phyloP scores from a whole-genome alignment of 2,329 filamentous ascomycete species.

The Trichoderma koningii region DNA sequence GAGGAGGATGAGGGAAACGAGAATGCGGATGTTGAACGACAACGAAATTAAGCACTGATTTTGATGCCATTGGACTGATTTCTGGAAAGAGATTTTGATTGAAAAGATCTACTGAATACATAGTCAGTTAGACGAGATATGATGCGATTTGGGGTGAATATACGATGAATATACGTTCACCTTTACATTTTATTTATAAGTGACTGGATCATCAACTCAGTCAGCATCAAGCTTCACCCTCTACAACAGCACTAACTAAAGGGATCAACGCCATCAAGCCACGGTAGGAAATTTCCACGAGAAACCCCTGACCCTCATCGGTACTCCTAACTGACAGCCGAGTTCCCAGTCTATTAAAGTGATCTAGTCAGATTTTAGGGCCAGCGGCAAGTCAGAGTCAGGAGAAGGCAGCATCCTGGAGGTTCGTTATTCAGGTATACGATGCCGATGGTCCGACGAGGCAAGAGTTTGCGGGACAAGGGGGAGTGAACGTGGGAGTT shows the following conservation, averaged over 20 bases:
- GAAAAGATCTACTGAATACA: neutral
- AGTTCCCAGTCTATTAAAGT: neutral
- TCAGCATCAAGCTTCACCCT: neutral
- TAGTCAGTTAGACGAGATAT: neutral
- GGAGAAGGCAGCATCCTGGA: neutral
- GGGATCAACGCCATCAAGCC: neutral
- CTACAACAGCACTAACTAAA: no score
- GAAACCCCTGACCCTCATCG: no score
- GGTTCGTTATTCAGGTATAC: neutral
- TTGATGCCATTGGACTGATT: neutral
- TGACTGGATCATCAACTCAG: neutral
- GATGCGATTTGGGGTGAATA: no score
- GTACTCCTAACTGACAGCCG: no score
- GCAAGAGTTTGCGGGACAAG: constrained; percentile 15
- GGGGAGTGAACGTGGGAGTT: neutral
- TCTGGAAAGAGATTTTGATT: neutral
- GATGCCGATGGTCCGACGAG: neutral
- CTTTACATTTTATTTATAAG: no score
- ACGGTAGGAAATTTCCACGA: neutral
- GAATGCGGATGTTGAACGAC: constrained; percentile 12
- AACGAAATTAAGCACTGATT: neutral
- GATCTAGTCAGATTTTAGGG: constrained; percentile 19
- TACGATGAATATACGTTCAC: neutral
- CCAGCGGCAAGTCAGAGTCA: neutral
- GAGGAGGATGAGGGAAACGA: constrained; percentile 31